Evolutionary conservation across 495 filamentous ascomycete genomes (phyloP), one percentile per base, ranked within the genome.

Genomic region (Penicillium herquei): DNA sequence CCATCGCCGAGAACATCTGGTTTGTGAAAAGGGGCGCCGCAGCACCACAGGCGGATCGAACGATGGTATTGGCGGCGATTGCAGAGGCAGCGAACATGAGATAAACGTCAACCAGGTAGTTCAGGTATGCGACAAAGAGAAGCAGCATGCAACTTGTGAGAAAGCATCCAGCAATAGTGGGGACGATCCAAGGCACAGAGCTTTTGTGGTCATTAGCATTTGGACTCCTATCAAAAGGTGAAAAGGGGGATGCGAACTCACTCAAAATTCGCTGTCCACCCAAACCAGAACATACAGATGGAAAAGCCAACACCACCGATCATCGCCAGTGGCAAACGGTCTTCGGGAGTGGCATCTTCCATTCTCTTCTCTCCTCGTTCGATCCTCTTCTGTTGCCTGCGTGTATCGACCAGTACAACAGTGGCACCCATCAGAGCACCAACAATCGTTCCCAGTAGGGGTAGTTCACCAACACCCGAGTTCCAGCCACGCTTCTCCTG

Each of bases 251-350:
- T 17, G 14, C 8, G 26, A 12, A 14, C 82, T 11, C 77, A 84
- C 84, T 70, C 61, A 55, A 62, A 63, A 52, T 73, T 54, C 31
- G 69, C 64, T 3, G 80, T 77, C 82, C 83, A 85, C 5, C 80
- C 82, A 47, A 79, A 81, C 66, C 82, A 71, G 67, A 86, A 86
- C 66, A 84, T 78, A 21, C 78, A 75, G 0, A 69, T 57, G 0
- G 79, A 68, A 49, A 86, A 84, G 8, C 81, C 57, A 1, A 86
- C 61, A 0, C 78, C 81, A 11, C 83, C 82, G 21, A 83, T 21
- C 80, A 86, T 86, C 57, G 80, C 80, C 1, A 76, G 67, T 30
- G 73, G 75, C 34, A 82, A 52, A 18, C 80, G 62, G 51, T 74
- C 70, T 63, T 84, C 79, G 10, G 80, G 70, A 7, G 74, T 66